phyloP scores from a whole-genome alignment of 345 rosid species.

The Hirschfeldia incana region DNA sequence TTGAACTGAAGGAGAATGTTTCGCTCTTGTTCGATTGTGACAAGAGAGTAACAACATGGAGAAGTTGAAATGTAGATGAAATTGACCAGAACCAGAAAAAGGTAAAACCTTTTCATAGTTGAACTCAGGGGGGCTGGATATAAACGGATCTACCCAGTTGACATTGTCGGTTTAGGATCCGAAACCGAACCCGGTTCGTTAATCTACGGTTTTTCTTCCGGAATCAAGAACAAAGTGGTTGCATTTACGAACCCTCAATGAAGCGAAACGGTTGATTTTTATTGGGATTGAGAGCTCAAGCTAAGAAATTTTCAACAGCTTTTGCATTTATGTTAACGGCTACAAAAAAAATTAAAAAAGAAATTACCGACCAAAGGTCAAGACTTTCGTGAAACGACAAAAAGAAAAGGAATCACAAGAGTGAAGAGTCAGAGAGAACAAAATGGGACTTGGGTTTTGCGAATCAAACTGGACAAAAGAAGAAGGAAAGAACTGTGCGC shows the following conservation, averaged over 20 bases:
- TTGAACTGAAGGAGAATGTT: constrained; percentile 86
- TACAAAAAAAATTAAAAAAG: constrained; percentile 15
- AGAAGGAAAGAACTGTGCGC: neutral
- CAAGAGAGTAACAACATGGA: constrained; percentile 40
- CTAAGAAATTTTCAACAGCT: constrained; percentile 16
- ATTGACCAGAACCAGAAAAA: constrained; percentile 46
- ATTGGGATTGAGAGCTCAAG: constrained; percentile 37
- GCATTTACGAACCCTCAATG: constrained; percentile 37
- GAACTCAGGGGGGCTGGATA: no score
- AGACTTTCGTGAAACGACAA: constrained; percentile 32
- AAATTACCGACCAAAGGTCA: constrained; percentile 34
- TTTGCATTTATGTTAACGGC: constrained; percentile 32
- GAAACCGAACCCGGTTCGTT: constrained; percentile 19
- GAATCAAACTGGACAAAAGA: neutral
- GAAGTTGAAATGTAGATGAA: constrained; percentile 38
- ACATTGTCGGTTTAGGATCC: constrained; percentile 55
- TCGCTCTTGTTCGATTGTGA: constrained; percentile 58
- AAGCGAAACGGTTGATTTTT: constrained; percentile 18
- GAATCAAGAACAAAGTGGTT: constrained; percentile 37
- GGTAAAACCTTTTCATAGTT: constrained; percentile 55
- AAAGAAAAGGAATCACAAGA: constrained; percentile 1
- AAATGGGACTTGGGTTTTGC: neutral
- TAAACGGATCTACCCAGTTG: constrained; percentile 60
- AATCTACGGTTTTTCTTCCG: constrained; percentile 14
- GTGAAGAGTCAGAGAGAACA: neutral